Evolutionary conservation across 1,284 basidiomycete genomes (phyloP).

Genomic region (Fomitopsis pinicola): DNA sequence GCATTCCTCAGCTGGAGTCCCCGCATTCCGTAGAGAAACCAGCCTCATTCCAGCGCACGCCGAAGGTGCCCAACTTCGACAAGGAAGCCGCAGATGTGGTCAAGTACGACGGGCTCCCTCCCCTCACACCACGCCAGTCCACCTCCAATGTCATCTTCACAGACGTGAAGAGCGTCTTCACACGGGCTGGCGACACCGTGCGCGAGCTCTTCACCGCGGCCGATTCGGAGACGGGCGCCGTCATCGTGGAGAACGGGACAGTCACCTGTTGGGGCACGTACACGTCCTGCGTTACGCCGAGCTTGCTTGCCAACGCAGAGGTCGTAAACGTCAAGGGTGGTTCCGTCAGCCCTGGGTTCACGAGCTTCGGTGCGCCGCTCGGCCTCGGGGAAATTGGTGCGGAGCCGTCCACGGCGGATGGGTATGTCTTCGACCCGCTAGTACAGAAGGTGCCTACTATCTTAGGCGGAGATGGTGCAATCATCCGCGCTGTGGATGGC

Average conservation of each 20-base stretch:
- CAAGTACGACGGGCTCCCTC: conserved; percentile 61
- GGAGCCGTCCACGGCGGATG: conserved; percentile 45
- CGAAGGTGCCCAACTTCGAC: conserved; percentile 60
- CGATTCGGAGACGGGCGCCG: conserved; percentile 20
- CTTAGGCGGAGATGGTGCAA: conserved; percentile 45
- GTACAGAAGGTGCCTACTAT: conserved; percentile 38
- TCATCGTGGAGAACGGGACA: conserved; percentile 38
- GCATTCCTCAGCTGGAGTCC: conserved; percentile 50
- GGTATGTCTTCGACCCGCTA: conserved; percentile 46
- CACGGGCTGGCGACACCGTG: conserved; percentile 9
- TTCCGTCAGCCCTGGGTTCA: conserved; percentile 39
- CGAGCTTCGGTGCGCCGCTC: conserved; percentile 32
- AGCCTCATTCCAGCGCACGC: conserved; percentile 41
- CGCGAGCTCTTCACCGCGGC: conserved; percentile 15
- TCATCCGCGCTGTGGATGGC: conserved; percentile 71
- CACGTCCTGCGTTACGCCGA: conserved; percentile 15
- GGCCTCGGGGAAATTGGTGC: conserved; percentile 34
- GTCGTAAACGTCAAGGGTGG: conserved; percentile 34
- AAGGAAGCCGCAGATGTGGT: conserved; percentile 51
- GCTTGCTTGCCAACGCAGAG: conserved; percentile 27
- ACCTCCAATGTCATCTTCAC: conserved; percentile 47
- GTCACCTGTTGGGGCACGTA: conserved; percentile 37
- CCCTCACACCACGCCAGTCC: conserved; percentile 39
- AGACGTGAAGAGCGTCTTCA: conserved; percentile 49
- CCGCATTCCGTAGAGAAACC: conserved; percentile 45